Percentiles rank a stretch among this genome's conserved stretches.
phyloP scores from a whole-genome alignment of 2,329 filamentous ascomycete species.

The Ophiosphaerella korrae region DNA sequence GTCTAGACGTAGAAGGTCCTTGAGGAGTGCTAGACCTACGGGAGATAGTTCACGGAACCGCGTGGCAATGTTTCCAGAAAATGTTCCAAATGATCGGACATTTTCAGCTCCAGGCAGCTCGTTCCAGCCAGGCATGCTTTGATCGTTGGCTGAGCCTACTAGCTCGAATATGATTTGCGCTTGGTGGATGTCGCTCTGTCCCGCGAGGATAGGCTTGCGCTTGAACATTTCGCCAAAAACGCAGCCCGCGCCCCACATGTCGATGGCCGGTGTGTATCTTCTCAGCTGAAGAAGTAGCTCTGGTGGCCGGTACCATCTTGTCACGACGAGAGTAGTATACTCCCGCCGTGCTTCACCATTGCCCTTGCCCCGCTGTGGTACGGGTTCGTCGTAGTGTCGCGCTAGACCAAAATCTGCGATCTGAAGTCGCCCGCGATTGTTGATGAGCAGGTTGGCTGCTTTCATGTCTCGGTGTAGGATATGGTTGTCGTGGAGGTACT shows the following conservation, averaged over 20 bases:
- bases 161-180: conserved; percentile 93
- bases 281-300: conserved; percentile 88
- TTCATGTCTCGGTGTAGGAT: conserved; percentile 99
- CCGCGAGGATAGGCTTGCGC: conserved; percentile 88
- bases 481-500: conserved; percentile 81
- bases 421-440: conserved; percentile 88
- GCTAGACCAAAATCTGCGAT: conserved; percentile 98
- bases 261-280: conserved; percentile 94
- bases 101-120: conserved; percentile 80
- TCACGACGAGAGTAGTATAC: conserved; percentile 96
- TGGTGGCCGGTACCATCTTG: conserved; percentile 93
- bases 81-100: conserved; percentile 65
- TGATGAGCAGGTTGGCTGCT: conserved; percentile 95
- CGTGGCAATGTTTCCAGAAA: conserved; percentile 68
- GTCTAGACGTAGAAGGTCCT: conserved; percentile 83
- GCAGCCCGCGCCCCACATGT: conserved; percentile 99
- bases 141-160: conserved; percentile 85
- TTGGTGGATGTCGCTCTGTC: conserved; percentile 87
- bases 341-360: conserved; percentile 86
- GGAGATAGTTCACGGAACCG: conserved; percentile 78
- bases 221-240: conserved; percentile 99
- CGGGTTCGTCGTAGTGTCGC: conserved; percentile 85
- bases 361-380: conserved; percentile 75
- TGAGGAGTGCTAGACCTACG: conserved; percentile 77
- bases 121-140: conserved; percentile 92